Conservation (phyloP, 805 yeast species). For the Naumovozyma castellii region DNA sequence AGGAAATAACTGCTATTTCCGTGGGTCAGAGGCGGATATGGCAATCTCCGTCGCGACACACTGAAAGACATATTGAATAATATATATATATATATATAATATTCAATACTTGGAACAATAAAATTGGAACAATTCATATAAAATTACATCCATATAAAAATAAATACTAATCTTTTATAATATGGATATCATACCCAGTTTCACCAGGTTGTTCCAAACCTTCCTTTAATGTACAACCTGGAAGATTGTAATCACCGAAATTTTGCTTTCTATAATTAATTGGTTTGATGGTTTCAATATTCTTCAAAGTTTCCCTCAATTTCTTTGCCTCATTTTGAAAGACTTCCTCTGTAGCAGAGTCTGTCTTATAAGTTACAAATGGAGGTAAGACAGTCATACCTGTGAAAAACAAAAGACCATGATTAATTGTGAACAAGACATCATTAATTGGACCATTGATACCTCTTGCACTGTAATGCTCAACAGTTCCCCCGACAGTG, state of each 20-base stretch:
- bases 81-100: no score
- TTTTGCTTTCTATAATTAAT: slow-evolving; percentile 15
- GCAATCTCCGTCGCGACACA: no score
- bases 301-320: slow-evolving; percentile 5
- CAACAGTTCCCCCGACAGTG: slow-evolving; percentile 12
- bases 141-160: no score
- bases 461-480: slow-evolving; percentile 12
- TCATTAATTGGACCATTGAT: slow-evolving; percentile 17
- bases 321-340: slow-evolving; percentile 2
- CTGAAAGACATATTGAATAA: no score
- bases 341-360: slow-evolving; percentile 2
- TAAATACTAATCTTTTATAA: not conserved
- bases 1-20: no score
- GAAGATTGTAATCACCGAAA: slow-evolving; percentile 16
- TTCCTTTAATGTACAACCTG: slow-evolving; percentile 8
- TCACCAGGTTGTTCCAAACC: slow-evolving; percentile 12
- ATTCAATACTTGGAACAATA: no score
- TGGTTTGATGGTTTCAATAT: slow-evolving; percentile 6
- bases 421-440: slow-evolving; percentile 18
- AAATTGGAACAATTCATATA: no score
- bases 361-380: slow-evolving; percentile 8
- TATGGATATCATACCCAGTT: slow-evolving; percentile 11
- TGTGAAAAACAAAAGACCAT: slow-evolving; percentile 15
- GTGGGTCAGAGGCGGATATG: no score
- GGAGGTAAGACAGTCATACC: slow-evolving; percentile 19